Evolutionary conservation across 73 alveolate species (phyloP), one percentile per base, ranked within the genome.

Genomic region (Uronychia binucleata): DNA sequence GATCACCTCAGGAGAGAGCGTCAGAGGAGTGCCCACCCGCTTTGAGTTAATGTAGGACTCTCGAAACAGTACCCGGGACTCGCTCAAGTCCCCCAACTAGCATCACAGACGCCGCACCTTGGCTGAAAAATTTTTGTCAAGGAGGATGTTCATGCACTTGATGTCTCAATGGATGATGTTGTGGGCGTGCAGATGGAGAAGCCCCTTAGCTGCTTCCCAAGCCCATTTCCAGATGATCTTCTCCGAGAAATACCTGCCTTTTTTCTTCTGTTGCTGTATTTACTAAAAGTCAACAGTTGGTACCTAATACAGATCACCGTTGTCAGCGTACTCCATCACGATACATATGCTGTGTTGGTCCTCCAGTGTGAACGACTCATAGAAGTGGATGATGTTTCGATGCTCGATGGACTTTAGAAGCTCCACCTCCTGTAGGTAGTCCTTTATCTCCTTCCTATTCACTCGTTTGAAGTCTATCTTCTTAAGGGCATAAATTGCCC

Each of bases 281-380:
- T 59, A 1, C 84, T 83, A 75, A 60, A n/a, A 1, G 28, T 0
- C 25, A 30, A 67, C 25, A 25, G 13, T 11, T 1, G 26, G 35
- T 60, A 81, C 83, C 30, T 82, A 67, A 58, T 84, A 84, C 30
- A 88, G 33, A 34, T 88, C 94, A 1, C 94, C 94, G 57, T 80
- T 67, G 25, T 88, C 94, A 26, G 94, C 94, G 59, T 28, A 88
- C 86, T 88, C 94, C 94, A 88, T 88, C 11, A 84, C 78, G 74
- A 88, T 88, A 46, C 89, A 83, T n/a, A 88, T 34, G 60, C 11
- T 58, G 82, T n/a, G 25, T 29, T 25, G 14, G 30, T 30, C 80
- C 19, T 31, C 57, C 13, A 27, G 26, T n/a, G 31, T 75, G 74
- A 85, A 85, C 1, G 91, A 85, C 30, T 85, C 91, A 1, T 34